Conservation (phyloP, 2,329 filamentous ascomycete genomes). For the Talaromyces pinophilus region DNA sequence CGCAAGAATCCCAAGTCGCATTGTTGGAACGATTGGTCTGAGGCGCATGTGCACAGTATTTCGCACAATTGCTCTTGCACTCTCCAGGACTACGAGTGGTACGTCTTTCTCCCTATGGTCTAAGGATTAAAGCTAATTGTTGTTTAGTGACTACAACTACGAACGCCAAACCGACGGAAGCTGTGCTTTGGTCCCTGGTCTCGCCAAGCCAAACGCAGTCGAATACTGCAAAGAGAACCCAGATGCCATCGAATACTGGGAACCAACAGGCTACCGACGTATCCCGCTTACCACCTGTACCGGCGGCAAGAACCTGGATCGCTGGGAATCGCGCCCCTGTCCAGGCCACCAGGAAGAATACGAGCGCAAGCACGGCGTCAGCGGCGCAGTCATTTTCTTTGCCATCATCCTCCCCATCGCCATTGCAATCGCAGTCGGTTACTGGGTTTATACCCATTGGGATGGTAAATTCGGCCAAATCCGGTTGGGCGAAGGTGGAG, state of each 20-base stretch:
- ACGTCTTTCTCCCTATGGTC: conserved; percentile 37
- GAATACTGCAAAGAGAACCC: conserved; percentile 64
- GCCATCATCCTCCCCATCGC: conserved; percentile 75
- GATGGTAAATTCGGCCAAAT: conserved; percentile 89
- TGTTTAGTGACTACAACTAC: conserved; percentile 82
- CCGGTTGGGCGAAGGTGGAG: conserved; percentile 63
- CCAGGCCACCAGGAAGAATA: conserved; percentile 81
- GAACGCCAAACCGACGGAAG: conserved; percentile 74
- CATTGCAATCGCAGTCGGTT: conserved; percentile 71
- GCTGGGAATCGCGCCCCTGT: conserved; percentile 65
- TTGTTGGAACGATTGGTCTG: conserved; percentile 78
- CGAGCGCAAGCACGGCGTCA: conserved; percentile 68
- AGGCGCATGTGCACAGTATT: conserved; percentile 71
- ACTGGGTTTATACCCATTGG: conserved; percentile 84
- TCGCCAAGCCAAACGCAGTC: conserved; percentile 63
- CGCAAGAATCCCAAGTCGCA: conserved; percentile 78
- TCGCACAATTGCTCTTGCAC: conserved; percentile 77
- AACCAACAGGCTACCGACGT: conserved; percentile 82
- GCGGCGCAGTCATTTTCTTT: conserved; percentile 78
- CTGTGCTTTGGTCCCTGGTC: conserved; percentile 74
- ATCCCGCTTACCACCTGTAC: conserved; percentile 86
- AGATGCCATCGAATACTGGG: conserved; percentile 73
- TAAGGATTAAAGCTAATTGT: not conserved
- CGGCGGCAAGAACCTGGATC: conserved; percentile 74
- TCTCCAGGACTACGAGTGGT: conserved; percentile 90